Evolutionary conservation across 106 monocot genomes (phyloP), one percentile per base, ranked within the genome.

Genomic region (Allium cepa): DNA sequence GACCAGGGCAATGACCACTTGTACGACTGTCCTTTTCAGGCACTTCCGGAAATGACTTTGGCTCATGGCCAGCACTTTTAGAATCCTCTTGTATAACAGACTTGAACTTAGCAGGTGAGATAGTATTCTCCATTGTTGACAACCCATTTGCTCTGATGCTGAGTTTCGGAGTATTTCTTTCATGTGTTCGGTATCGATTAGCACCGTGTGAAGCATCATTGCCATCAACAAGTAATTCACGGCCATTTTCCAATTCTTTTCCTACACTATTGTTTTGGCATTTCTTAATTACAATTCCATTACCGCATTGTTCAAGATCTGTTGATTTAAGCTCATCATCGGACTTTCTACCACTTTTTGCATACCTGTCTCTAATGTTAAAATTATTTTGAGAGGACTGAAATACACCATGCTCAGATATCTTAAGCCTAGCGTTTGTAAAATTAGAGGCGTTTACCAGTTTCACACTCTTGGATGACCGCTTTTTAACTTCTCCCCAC

Each of bases 401-500:
- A 52, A 58, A 73, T 61, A 62, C 62, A 68, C 58, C 59, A 62
- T 50, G 46, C 57, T 66, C 63, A 18, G 66, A 66, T 62, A 65
- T 52, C 62, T 14, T 36, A 36, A 36, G 36, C 36, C 36, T 36
- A 5, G 36, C 3, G 1, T 36, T 36, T 3, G 36, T 36, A 36
- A 36, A 36, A 36, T 36, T 80, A 18, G 3, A 8, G 15, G 59
- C 70, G 62, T 53, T 51, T 1, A 70, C 51, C 11, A 81, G 64
- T 71, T 75, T 92, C 28, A 84, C 49, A 46, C 92, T 88, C 73
- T 99, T 99, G 8, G 85, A 80, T 17, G 92, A 90, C 17, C 97
- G 86, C 11, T 71, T 63, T 69, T 99, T 93, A 13, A 99, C 97
- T 83, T 99, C 92, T 65, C 97, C 97, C 92, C 97, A 93, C 70